Evolutionary conservation across 345 rosid genomes (phyloP).

Genomic region (Salix viminalis): DNA sequence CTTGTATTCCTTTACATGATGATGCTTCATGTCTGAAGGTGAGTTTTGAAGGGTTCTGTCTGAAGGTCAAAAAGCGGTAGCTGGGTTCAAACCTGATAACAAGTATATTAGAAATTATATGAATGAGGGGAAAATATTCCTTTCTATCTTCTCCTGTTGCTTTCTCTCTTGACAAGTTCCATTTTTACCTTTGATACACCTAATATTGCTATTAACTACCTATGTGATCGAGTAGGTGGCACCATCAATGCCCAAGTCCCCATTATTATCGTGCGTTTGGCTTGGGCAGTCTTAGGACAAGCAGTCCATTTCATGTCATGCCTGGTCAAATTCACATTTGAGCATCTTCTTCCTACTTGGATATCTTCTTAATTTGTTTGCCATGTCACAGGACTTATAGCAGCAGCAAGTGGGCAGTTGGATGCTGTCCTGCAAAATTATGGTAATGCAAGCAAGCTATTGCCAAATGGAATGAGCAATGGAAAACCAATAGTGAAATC

Average conservation of each 20-base stretch:
- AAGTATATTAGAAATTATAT: neutral
- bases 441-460: conserved; percentile 28
- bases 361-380: neutral
- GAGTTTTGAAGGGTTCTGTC: conserved; percentile 2
- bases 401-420: conserved; percentile 62
- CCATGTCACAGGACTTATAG: conserved; percentile 51
- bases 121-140: neutral
- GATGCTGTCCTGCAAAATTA: conserved; percentile 38
- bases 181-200: neutral
- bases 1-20: neutral
- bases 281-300: neutral
- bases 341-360: neutral
- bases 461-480: conserved; percentile 39
- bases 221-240: neutral
- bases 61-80: neutral
- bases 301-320: neutral
- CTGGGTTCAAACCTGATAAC: neutral
- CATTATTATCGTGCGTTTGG: neutral
- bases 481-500: conserved; percentile 34
- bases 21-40: neutral
- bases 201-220: neutral
- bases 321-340: neutral
- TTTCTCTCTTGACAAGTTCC: neutral
- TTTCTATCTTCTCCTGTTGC: neutral
- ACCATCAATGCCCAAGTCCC: neutral